phyloP scores from a whole-genome alignment of 2,329 filamentous ascomycete genomes.

The Pezicula radicicola region DNA sequence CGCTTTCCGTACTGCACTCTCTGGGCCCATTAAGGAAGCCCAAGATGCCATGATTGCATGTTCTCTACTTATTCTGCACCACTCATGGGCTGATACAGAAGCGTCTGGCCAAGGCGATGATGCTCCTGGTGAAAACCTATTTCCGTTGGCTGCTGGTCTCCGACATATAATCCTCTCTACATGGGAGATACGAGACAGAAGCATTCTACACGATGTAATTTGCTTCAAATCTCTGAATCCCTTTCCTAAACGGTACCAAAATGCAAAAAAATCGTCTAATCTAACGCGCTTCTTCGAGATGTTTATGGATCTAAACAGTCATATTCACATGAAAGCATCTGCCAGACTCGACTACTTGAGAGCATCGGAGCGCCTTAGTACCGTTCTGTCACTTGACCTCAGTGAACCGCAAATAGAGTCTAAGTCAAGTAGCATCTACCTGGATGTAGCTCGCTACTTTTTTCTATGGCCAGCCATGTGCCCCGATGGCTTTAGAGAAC shows the following conservation, averaged over 20 bases:
- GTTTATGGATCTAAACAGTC: not conserved
- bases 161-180: not conserved
- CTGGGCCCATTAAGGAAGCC: not conserved
- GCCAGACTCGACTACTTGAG: not conserved
- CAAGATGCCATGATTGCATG: not conserved
- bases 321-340: not conserved
- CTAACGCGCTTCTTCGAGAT: not conserved
- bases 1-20: not conserved
- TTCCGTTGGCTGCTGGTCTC: not conserved
- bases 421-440: not conserved
- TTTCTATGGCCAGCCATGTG: conserved; percentile 2
- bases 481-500: not conserved
- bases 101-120: not conserved
- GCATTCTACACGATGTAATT: not conserved
- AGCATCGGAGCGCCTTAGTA: not conserved
- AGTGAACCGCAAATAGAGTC: not conserved
- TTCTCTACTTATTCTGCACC: not conserved
- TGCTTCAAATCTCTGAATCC: not conserved
- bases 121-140: not conserved
- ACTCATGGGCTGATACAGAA: not conserved
- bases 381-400: not conserved
- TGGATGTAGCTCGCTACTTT: conserved; percentile 1
- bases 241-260: not conserved
- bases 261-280: not conserved
- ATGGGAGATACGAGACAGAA: not conserved